Evolutionary conservation across 345 rosid genomes (phyloP), one percentile per base, ranked within the genome.

Genomic region (Citrus glauca): DNA sequence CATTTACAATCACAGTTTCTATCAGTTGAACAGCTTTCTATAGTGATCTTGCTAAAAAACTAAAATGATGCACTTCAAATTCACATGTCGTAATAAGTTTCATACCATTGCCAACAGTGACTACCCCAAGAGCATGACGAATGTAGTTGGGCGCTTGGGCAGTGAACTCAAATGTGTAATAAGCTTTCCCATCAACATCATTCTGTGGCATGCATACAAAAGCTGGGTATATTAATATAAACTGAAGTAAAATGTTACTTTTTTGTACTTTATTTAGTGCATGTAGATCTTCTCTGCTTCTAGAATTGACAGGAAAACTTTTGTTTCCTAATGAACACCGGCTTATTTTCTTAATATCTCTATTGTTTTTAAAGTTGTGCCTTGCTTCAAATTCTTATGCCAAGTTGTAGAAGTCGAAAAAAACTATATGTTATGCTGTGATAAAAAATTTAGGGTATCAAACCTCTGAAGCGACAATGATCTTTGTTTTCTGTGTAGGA

Each of bases 81-180:
- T 57, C 25, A 45, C 30, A 25, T 35, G 61, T 42, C 6, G 7
- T 22, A 45, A 53, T 67, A 4, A 19, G 73, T 55, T 76, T 56
- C 83, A 67, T 91, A 92, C 99, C 99, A 50, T 91, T 93, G 81
- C 91, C 91, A 55, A 92, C 89, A 14, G 90, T 78, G 79, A 95
- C 80, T 71, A 90, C 71, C 57, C 98, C 88, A 9, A 91, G 90
- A 50, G 97, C 99, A 81, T 95, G 99, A 42, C 99, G 95, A 5
- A 90, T 92, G 74, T 80, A 93, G 89, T 92, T 95, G 82, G 96
- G 96, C 57, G 98, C 97, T 77, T 87, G 89, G 78, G 87, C 93
- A 67, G 90, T 69, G 78, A 93, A 93, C 91, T 95, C 99, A 69
- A 95, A 86, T 70, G 90, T 87, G 81, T 92, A 95, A 81, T 93